phyloP scores from a whole-genome alignment of 176 grass and related monocot species.

The Zizania latifolia region DNA sequence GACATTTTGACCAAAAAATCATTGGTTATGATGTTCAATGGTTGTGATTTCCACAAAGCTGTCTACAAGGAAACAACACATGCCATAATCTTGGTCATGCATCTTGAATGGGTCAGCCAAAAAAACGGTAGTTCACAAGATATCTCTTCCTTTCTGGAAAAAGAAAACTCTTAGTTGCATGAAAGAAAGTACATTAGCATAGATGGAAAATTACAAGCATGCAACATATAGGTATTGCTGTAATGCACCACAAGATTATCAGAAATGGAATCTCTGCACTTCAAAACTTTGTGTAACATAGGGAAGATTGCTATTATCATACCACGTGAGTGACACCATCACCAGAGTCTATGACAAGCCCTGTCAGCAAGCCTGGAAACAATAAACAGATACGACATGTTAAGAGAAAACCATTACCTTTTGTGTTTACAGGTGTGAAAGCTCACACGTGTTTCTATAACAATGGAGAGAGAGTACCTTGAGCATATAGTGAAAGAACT shows the following conservation, averaged over 20 bases:
- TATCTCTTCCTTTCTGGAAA: too few relatives aligned
- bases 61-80: not conserved
- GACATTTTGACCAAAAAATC: not conserved
- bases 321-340: conserved; percentile 98
- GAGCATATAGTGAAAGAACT: conserved; percentile 92
- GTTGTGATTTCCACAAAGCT: not conserved
- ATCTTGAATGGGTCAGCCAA: not conserved
- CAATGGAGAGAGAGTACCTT: conserved; percentile 57
- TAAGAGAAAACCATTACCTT: conserved; percentile 19
- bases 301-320: conserved; percentile 26
- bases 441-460: not conserved
- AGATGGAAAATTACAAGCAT: not conserved
- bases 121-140: not conserved
- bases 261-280: not conserved
- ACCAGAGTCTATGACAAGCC: conserved; percentile 92
- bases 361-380: conserved; percentile 76
- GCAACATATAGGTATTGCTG: not conserved
- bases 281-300: not conserved
- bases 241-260: not conserved
- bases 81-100: not conserved
- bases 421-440: not conserved
- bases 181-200: not conserved
- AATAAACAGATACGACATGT: not conserved
- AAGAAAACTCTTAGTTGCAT: not conserved
- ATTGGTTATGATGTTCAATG: not conserved